Conservation (phyloP, 2,329 filamentous ascomycete species). For the Metarhizium robertsii region DNA sequence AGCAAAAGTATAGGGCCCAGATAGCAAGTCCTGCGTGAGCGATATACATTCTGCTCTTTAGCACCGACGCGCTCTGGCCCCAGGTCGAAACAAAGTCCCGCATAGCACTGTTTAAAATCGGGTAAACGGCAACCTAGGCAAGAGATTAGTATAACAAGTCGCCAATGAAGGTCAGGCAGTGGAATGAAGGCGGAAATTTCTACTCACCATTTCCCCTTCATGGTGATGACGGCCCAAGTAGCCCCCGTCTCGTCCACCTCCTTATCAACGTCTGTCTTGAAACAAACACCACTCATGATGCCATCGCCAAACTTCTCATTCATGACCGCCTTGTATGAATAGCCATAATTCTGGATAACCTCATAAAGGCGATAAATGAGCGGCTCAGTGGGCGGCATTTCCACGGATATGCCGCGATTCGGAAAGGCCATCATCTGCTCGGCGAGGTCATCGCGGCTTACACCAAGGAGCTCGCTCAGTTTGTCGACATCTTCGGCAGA, state of each 20-base stretch:
- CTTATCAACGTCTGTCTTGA: slow-evolving; percentile 86
- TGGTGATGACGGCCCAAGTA: slow-evolving; percentile 75
- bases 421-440: slow-evolving; percentile 64
- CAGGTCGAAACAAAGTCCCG: no score
- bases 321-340: slow-evolving; percentile 87
- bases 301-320: slow-evolving; percentile 94
- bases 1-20: no score
- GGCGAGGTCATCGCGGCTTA: slow-evolving; percentile 47
- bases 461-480: slow-evolving; percentile 55
- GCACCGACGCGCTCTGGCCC: no score
- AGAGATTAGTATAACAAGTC: neutral
- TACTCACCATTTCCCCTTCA: slow-evolving; percentile 73
- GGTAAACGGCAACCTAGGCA: slow-evolving; percentile 21
- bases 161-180: neutral
- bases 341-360: slow-evolving; percentile 94
- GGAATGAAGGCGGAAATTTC: neutral
- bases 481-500: slow-evolving; percentile 57
- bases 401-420: slow-evolving; percentile 60
- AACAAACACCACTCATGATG: slow-evolving; percentile 94
- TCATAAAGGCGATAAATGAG: slow-evolving; percentile 83
- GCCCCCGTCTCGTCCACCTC: slow-evolving; percentile 77
- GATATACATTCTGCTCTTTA: no score
- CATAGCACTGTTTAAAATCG: slow-evolving; percentile 15
- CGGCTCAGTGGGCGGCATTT: slow-evolving; percentile 28
- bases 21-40: no score